A percentile compares a stretch with the other conserved stretches of the same genome.
These are phyloP conservation scores for Melastoma candidum DNA, from an alignment of 441 rosid species.

Conservation along the genomic window DNA sequence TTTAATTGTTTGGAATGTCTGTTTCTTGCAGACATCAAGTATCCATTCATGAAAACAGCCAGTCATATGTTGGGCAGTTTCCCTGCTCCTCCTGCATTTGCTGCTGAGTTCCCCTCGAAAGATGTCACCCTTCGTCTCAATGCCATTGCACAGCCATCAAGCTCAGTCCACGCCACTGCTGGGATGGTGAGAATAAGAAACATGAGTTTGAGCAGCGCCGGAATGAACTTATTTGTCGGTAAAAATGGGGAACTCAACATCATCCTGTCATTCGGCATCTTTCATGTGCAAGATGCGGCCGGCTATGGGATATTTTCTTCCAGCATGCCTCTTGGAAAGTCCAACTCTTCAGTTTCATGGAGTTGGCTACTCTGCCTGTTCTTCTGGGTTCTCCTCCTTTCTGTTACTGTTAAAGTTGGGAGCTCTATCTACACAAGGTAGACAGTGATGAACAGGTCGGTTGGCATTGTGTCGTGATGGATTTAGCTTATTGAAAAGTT, in stretches of 20 bases:
- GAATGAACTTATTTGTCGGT: slow-evolving; percentile 49
- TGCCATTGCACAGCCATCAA: slow-evolving; percentile 56
- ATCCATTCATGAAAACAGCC: slow-evolving; percentile 62
- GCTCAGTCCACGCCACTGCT: slow-evolving; percentile 78
- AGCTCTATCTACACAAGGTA: slow-evolving; percentile 49
- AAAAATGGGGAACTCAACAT: slow-evolving; percentile 61
- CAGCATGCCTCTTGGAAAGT: slow-evolving; percentile 28
- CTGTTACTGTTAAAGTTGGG: slow-evolving; percentile 54
- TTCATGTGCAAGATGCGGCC: slow-evolving; percentile 22
- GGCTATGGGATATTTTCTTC: slow-evolving; percentile 15
- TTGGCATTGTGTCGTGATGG: not conserved
- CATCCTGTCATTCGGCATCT: slow-evolving; percentile 36
- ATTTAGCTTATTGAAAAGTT: not conserved
- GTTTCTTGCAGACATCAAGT: slow-evolving; percentile 38
- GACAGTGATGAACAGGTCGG: not conserved
- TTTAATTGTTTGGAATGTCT: not conserved
- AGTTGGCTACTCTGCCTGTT: slow-evolving; percentile 46
- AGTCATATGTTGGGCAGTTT: slow-evolving; percentile 68
- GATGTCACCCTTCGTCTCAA: slow-evolving; percentile 48
- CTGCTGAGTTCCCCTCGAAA: slow-evolving; percentile 72
- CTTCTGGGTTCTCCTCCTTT: slow-evolving; percentile 58
- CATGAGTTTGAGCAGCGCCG: slow-evolving; percentile 25
- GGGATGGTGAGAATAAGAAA: slow-evolving; percentile 82
- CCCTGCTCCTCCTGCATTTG: slow-evolving; percentile 76
- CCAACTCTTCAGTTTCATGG: slow-evolving; percentile 31